Conservation (phyloP, 2,329 filamentous ascomycete species). For the Sporothrix brunneoviolacea region DNA sequence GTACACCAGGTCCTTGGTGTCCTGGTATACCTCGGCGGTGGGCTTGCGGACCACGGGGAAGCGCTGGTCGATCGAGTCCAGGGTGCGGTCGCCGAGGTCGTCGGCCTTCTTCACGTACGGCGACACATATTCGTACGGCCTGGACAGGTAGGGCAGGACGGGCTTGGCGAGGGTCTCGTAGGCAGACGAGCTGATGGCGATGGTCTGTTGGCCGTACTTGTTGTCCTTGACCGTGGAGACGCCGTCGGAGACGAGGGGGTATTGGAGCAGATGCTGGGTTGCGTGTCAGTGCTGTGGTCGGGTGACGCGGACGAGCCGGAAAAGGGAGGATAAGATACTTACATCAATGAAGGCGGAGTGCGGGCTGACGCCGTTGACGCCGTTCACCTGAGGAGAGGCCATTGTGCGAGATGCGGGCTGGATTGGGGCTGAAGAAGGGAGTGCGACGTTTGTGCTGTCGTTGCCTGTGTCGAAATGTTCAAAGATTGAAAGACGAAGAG, state of each 20-base stretch:
- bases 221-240: conserved; percentile 74
- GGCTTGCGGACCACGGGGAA: conserved; percentile 72
- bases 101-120: conserved; percentile 84
- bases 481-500: neutral
- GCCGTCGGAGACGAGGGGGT: conserved; percentile 75
- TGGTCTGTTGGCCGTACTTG: conserved; percentile 74
- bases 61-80: conserved; percentile 60
- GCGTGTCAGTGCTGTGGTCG: neutral
- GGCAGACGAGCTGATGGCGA: conserved; percentile 66
- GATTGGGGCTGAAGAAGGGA: neutral
- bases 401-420: conserved; percentile 6
- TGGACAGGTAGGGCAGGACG: conserved; percentile 68
- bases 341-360: conserved; percentile 19
- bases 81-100: conserved; percentile 63
- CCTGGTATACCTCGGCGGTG: conserved; percentile 60
- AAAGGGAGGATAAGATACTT: neutral
- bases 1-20: conserved; percentile 55
- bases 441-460: neutral
- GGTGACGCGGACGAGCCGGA: neutral
- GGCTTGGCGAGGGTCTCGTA: conserved; percentile 74
- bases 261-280: conserved; percentile 70
- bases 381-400: conserved; percentile 18
- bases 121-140: conserved; percentile 72
- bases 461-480: too few species aligned
- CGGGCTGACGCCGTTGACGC: conserved; percentile 18